Percentiles rank a stretch among this genome's conserved stretches.
Conservation (phyloP, 176 grass and related monocot species). For the Thinopyrum elongatum region DNA sequence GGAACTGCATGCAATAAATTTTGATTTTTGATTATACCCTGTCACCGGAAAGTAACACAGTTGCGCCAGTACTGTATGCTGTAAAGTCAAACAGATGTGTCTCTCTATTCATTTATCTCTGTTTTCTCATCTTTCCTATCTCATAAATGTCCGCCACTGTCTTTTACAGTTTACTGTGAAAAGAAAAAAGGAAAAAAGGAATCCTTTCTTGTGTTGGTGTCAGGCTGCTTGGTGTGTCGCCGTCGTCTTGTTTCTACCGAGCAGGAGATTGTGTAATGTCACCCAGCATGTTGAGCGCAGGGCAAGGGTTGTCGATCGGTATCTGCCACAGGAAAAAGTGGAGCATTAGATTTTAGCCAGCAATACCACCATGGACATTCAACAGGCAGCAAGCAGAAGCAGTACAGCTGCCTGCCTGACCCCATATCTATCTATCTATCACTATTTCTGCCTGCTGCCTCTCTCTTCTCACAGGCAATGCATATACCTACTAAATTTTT, state of each 20-base stretch:
- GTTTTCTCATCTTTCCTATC: neutral
- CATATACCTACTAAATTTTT: too few relatives aligned
- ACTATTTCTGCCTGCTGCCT: constrained; percentile 19
- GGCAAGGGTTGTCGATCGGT: neutral
- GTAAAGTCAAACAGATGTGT: constrained; percentile 2
- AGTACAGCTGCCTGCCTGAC: constrained; percentile 14
- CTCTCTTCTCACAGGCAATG: neutral
- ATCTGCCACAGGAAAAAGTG: neutral
- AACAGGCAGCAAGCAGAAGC: neutral
- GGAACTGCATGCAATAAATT: constrained; percentile 17
- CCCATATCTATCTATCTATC: neutral
- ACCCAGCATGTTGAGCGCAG: neutral
- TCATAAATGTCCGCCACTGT: neutral
- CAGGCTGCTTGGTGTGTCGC: too few relatives aligned
- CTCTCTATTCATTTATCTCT: neutral
- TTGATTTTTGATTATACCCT: constrained; percentile 23
- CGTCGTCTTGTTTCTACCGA: neutral
- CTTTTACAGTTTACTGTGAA: neutral
- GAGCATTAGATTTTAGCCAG: constrained; percentile 26
- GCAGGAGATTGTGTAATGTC: neutral
- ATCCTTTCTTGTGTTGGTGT: neutral
- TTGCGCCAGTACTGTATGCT: neutral
- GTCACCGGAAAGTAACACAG: neutral
- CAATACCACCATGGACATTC: constrained; percentile 14
- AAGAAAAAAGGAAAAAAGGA: neutral